These are phyloP conservation scores for Novymonas esmeraldas DNA, from an alignment of 208 protist species.

Conservation along the genomic window DNA sequence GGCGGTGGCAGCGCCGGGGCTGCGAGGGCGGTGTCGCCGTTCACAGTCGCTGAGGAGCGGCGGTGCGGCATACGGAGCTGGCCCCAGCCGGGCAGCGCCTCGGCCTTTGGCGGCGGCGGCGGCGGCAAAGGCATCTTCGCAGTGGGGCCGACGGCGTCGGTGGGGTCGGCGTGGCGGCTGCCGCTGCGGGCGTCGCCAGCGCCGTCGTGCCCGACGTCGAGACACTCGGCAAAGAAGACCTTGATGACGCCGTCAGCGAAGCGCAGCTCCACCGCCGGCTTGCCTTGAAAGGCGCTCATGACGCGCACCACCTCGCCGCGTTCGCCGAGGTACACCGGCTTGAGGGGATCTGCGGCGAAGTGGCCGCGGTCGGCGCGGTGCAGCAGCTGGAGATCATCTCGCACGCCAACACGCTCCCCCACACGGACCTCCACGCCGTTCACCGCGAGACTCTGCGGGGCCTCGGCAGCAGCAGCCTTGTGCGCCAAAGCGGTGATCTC, in stretches of 20 bases:
- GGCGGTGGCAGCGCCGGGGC: constrained; percentile 5
- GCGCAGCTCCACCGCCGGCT: constrained; percentile 76
- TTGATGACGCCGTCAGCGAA: constrained; percentile 84
- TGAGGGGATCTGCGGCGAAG: constrained; percentile 70
- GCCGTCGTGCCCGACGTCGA: constrained; percentile 31
- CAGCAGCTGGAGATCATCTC: constrained; percentile 56
- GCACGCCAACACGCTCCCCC: constrained; percentile 55
- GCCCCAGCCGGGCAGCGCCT: constrained; percentile 19
- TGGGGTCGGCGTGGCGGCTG: constrained; percentile 5
- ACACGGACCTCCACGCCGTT: constrained; percentile 44
- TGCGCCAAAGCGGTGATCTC: constrained; percentile 59
- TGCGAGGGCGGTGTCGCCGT: not conserved
- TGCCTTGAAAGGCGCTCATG: constrained; percentile 72
- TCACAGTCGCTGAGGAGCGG: not conserved
- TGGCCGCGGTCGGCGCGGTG: constrained; percentile 55
- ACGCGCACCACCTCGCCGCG: constrained; percentile 61
- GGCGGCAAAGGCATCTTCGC: not conserved
- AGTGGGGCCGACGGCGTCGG: constrained; percentile 2
- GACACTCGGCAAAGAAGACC: constrained; percentile 79
- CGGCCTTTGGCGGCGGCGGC: constrained; percentile 14
- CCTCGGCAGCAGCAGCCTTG: constrained; percentile 36
- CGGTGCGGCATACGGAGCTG: constrained; percentile 29
- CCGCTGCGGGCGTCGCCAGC: not conserved
- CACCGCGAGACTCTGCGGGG: constrained; percentile 29
- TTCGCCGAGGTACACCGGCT: constrained; percentile 84